Conservation (phyloP, 306 rosid genomes). For the Trifolium pratense region DNA sequence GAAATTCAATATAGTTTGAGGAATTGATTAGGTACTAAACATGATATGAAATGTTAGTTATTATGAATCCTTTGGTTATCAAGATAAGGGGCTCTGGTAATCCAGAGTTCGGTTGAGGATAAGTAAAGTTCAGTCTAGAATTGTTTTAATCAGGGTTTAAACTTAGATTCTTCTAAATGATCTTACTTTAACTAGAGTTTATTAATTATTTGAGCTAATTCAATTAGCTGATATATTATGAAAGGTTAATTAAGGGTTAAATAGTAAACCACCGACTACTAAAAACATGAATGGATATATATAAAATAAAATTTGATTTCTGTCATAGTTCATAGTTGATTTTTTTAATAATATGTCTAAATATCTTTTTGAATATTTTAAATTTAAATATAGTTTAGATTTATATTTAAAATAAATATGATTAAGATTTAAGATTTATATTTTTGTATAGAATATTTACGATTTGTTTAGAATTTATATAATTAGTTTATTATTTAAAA, state of each 20-base stretch:
- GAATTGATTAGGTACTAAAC: slow-evolving; percentile 15
- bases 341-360: no score
- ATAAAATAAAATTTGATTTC: neutral
- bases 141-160: neutral
- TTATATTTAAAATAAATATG: no score
- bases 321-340: slow-evolving; percentile 23
- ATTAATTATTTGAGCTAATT: neutral
- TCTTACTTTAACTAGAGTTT: no score
- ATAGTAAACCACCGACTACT: neutral
- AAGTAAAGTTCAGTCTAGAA: neutral
- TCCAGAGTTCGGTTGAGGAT: neutral
- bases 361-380: no score
- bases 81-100: no score
- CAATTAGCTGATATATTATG: slow-evolving; percentile 17
- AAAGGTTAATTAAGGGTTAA: slow-evolving; percentile 14
- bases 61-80: slow-evolving; percentile 1
- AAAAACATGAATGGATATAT: slow-evolving; percentile 11
- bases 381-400: no score
- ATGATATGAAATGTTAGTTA: slow-evolving; percentile 15
- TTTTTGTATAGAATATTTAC: no score
- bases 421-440: no score
- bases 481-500: no score
- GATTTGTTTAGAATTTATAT: no score
- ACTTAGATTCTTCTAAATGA: no score
- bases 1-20: slow-evolving; percentile 25